Conservation (phyloP, 1,284 basidiomycete genomes). For the Schizophyllum commune region DNA sequence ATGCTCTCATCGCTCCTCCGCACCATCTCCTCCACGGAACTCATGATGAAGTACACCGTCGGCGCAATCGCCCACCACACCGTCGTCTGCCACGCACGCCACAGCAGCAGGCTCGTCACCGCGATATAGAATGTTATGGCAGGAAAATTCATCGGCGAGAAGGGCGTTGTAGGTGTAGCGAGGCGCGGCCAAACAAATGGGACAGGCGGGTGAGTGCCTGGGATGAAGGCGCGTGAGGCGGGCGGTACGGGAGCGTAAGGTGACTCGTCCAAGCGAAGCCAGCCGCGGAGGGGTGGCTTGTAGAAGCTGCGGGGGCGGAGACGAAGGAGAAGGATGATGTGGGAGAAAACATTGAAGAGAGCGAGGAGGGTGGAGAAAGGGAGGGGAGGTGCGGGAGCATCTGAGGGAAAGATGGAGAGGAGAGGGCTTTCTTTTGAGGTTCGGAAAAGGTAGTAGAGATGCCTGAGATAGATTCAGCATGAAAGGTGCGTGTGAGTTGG, state of each 20-base stretch:
- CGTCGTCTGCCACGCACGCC: conserved; percentile 40
- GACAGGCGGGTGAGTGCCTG: no score
- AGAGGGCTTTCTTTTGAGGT: conserved; percentile 35
- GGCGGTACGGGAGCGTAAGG: conserved; percentile 17
- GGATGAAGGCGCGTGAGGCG: no score
- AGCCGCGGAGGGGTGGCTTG: conserved; percentile 35
- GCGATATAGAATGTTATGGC: no score
- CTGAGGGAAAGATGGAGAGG: conserved; percentile 30
- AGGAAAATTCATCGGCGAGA: no score
- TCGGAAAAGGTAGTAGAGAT: conserved; percentile 32
- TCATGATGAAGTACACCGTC: conserved; percentile 32
- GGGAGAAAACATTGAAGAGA: conserved; percentile 36
- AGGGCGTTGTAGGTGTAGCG: conserved; percentile 38
- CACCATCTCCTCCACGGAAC: conserved; percentile 36
- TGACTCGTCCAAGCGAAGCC: conserved; percentile 18
- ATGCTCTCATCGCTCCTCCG: conserved; percentile 36
- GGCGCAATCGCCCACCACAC: conserved; percentile 45
- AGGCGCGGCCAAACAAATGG: no score
- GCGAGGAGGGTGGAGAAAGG: conserved; percentile 34
- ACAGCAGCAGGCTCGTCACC: conserved; percentile 3
- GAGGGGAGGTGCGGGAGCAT: conserved; percentile 11
- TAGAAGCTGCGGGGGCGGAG: conserved; percentile 5
- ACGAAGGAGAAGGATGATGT: conserved; percentile 14
- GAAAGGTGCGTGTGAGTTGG: neutral
- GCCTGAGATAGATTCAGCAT: conserved; percentile 21